A percentile compares a stretch with the other conserved stretches of the same genome.
phyloP scores from a whole-genome alignment of 139 green algal genomes.

The Chlorella sp. region DNA sequence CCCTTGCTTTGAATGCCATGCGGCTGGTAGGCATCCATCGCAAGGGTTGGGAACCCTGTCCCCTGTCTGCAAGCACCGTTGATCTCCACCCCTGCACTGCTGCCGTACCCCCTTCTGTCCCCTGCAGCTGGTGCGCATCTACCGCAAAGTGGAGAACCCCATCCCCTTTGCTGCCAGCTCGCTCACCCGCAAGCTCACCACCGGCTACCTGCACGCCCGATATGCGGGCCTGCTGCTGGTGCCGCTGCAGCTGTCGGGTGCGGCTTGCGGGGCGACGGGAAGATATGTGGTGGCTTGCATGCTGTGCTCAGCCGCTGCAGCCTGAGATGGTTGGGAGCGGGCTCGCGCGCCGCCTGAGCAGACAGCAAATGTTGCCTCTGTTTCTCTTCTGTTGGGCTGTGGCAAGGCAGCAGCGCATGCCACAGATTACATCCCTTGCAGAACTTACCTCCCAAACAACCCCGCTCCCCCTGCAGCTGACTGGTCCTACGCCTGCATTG shows the following conservation, averaged over 20 bases:
- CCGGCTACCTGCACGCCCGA: constrained; percentile 68
- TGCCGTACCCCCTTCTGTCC: not conserved
- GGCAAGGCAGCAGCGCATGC: too few relatives aligned
- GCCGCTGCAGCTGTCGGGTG: constrained; percentile 66
- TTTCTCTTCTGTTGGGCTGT: too few relatives aligned
- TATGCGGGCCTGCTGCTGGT: constrained; percentile 74
- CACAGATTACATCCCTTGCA: too few relatives aligned
- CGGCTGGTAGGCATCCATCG: constrained; percentile 71
- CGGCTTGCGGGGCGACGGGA: not conserved
- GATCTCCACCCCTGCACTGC: not conserved
- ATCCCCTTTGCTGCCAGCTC: constrained; percentile 67
- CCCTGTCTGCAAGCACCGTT: constrained; percentile 50
- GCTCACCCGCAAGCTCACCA: constrained; percentile 54
- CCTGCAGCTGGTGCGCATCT: constrained; percentile 73
- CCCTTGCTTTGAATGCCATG: too few relatives aligned
- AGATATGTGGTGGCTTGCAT: too few relatives aligned
- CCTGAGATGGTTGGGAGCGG: too few relatives aligned
- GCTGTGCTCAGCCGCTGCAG: too few relatives aligned
- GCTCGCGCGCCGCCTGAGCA: too few relatives aligned
- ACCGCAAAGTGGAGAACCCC: constrained; percentile 88
- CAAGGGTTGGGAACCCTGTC: constrained; percentile 81
- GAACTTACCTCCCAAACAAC: too few relatives aligned
- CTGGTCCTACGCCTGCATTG: constrained; percentile 84
- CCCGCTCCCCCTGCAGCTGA: constrained; percentile 53
- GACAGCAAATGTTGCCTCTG: too few relatives aligned